Evolutionary conservation across 2,329 filamentous ascomycete genomes (phyloP), one percentile per base, ranked within the genome.

Genomic region (Seiridium cupressi): DNA sequence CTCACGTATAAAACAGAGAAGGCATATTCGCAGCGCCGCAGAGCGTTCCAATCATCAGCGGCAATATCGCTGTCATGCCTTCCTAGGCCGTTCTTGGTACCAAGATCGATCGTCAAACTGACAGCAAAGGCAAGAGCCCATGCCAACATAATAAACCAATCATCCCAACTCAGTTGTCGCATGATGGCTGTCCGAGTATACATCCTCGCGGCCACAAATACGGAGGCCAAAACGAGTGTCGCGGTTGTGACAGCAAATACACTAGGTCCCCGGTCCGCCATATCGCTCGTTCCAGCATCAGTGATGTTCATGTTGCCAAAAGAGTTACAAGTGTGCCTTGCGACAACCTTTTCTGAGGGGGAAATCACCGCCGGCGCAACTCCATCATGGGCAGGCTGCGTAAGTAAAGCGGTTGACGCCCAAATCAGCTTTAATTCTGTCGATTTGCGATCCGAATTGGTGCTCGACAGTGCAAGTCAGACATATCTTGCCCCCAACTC

Each of bases 91-190:
- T 83, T 84, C 44, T 76, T 77, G 4, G 85, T 83, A 38, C 86
- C 89, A 63, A 84, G 82, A 70, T 85, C 84, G 63, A 92, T 89
- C 46, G 86, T 80, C 62, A 90, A 84, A 26, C 85, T 87, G 44
- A 92, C 76, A 42, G 86, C 89, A 64, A 90, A 84, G 44, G 88
- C 84, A 51, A 93, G 72, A 10, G 86, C 66, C 93, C 92, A 97
- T 59, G 93, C 92, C 46, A 91, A 65, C 9, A 92, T 74, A 74
- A 97, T 95, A 67, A 91, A 85, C 74, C 88, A 90, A 79, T 97
- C 93, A 75, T 96, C 92, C 79, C 85, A 84, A 59, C 83, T 87
- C 56, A 92, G 76, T 58, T 84, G 87, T 66, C 85, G 86, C 59
- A 97, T 89, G 55, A 97, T 88, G 51, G 83, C 85, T 55, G 85